Conservation (phyloP, 2,329 filamentous ascomycete genomes). For the Berkeleyomyces basicola region DNA sequence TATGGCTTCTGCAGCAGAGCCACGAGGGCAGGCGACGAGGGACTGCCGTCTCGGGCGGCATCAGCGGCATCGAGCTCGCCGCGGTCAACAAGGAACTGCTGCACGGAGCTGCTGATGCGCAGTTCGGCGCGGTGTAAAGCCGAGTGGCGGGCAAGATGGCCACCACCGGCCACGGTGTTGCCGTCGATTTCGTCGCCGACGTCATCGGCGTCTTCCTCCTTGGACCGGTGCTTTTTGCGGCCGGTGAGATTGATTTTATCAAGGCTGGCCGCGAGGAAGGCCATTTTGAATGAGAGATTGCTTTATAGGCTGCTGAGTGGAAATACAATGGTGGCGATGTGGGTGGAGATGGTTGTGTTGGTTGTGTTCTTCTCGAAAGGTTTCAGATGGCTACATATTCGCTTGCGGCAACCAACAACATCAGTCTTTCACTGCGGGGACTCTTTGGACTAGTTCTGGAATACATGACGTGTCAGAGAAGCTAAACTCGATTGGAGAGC, state of each 20-base stretch:
- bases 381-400: neutral
- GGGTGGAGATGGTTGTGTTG: neutral
- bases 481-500: neutral
- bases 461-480: conserved; percentile 1
- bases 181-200: conserved; percentile 34
- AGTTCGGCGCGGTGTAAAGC: conserved; percentile 35
- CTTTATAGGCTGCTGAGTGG: no score
- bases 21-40: conserved; percentile 29
- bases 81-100: conserved; percentile 37
- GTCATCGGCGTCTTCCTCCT: conserved; percentile 31
- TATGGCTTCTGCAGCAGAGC: conserved; percentile 39
- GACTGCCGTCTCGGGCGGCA: conserved; percentile 27
- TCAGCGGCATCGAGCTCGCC: conserved; percentile 32
- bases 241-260: conserved; percentile 9
- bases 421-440: neutral
- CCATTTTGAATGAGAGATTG: conserved; percentile 9
- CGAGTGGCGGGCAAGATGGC: conserved; percentile 33
- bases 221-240: conserved; percentile 11
- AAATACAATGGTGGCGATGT: neutral
- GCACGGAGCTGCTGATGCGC: conserved; percentile 41
- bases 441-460: neutral
- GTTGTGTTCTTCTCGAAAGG: neutral
- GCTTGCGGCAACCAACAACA: no score
- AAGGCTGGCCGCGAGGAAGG: conserved; percentile 13
- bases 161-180: conserved; percentile 40